Evolutionary conservation across 2,329 filamentous ascomycete genomes (phyloP).

Genomic region (Dactylonectria estremocensis): DNA sequence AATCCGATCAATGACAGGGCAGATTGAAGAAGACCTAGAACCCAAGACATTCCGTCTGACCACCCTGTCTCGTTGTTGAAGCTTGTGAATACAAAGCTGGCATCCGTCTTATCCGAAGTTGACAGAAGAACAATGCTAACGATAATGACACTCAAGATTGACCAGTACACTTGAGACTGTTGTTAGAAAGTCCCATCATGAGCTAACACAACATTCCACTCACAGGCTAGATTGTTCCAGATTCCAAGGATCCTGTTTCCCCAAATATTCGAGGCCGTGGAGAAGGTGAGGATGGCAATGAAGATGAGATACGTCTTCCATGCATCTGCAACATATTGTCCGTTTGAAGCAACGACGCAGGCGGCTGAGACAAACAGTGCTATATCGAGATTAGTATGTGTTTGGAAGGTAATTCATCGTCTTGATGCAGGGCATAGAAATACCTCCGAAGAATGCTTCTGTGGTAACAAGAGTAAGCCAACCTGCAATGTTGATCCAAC

Average conservation of each 20-base stretch:
- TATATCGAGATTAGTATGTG: conserved; percentile 24
- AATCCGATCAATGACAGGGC: conserved; percentile 57
- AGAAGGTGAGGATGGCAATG: conserved; percentile 43
- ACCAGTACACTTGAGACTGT: conserved; percentile 56
- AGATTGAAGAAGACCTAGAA: conserved; percentile 61
- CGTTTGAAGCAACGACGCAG: conserved; percentile 54
- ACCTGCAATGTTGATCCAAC: too few species aligned
- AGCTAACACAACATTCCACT: conserved; percentile 23
- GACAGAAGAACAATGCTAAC: conserved; percentile 60
- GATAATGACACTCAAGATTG: conserved; percentile 57
- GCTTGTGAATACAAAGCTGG: conserved; percentile 59
- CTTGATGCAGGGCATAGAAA: too few species aligned
- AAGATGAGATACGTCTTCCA: conserved; percentile 61
- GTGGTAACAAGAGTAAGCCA: too few species aligned
- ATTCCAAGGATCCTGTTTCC: conserved; percentile 58
- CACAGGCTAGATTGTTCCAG: conserved; percentile 59
- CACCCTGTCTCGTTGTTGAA: conserved; percentile 62
- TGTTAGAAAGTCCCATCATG: background rate
- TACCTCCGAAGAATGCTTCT: too few species aligned
- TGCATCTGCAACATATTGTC: conserved; percentile 52
- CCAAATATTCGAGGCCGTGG: conserved; percentile 55
- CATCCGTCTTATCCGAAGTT: conserved; percentile 57
- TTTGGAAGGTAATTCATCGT: too few species aligned
- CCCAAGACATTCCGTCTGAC: conserved; percentile 63
- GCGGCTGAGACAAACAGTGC: conserved; percentile 62